phyloP scores from a whole-genome alignment of 2,329 filamentous ascomycete species.

The Fusarium sp. region DNA sequence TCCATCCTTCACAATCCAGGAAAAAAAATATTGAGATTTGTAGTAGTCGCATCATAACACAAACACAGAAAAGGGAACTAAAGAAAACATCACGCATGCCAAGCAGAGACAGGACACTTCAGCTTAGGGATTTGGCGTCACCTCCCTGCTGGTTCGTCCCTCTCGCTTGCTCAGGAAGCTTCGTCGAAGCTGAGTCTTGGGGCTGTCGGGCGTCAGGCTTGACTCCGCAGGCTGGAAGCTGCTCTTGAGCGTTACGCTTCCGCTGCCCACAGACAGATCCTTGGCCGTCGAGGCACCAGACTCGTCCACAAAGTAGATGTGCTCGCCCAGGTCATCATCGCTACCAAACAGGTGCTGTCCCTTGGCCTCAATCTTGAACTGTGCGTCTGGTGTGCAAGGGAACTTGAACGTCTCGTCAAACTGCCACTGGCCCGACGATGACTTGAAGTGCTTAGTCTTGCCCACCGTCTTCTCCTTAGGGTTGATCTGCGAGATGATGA shows the following conservation, averaged over 20 bases:
- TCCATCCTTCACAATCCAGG: constrained; percentile 5
- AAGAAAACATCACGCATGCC: constrained; percentile 5
- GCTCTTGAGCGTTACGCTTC: constrained; percentile 76
- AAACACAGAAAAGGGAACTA: constrained; percentile 15
- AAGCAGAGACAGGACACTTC: background rate
- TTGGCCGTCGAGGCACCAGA: constrained; percentile 72
- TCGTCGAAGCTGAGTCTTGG: constrained; percentile 57
- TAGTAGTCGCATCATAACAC: constrained; percentile 22
- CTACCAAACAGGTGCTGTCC: constrained; percentile 85
- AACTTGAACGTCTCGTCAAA: constrained; percentile 84
- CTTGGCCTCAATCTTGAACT: constrained; percentile 86
- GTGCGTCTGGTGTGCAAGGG: constrained; percentile 78
- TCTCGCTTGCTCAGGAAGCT: constrained; percentile 65
- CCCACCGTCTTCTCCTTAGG: constrained; percentile 80
- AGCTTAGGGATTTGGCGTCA: constrained; percentile 48
- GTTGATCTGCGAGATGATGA: constrained; percentile 71
- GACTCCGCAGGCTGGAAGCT: constrained; percentile 67
- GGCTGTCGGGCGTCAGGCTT: constrained; percentile 54
- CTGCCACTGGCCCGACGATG: constrained; percentile 67
- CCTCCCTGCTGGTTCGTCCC: constrained; percentile 54
- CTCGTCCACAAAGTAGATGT: constrained; percentile 91
- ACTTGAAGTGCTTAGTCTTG: constrained; percentile 92
- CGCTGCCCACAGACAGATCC: constrained; percentile 74
- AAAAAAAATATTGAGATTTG: constrained; percentile 23
- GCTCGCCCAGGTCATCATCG: constrained; percentile 84